Evolutionary conservation across 208 protist genomes (phyloP), one percentile per base, ranked within the genome.

Genomic region (Acanthamoeba triangularis): DNA sequence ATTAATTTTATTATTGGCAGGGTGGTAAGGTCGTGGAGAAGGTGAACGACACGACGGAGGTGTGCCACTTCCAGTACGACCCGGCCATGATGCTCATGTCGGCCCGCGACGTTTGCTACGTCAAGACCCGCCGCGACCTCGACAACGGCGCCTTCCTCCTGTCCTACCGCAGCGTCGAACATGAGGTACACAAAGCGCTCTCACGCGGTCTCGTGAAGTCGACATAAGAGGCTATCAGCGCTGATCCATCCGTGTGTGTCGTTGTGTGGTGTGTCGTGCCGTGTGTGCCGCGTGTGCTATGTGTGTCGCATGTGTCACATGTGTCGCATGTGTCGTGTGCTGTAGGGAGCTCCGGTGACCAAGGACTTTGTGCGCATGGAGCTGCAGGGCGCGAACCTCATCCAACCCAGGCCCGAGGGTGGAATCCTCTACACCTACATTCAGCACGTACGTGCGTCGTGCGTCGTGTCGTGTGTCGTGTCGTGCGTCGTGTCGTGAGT

Each of bases 371-470:
- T 90, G 52, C 47, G 82, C 25, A 67, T 90, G 82, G 82, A 90
- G 44, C 56, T 90, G 8, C 25, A 44, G 56, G 82, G 82, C n/a
- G 82, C 82, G 11, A 30, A 90, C 82, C 82, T 90, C 82, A 90
- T 90, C n/a, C 37, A 90, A 25, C 82, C 82, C n/a, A 28, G 30
- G 25, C 47, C 82, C 16, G 82, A 90, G 25, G 82, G 82, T 37
- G 82, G 56, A 16, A 56, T 90, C 56, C 82, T 90, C 30, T 90
- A 90, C 82, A 90, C 82, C 30, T 90, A 90, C 82, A 90, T 90
- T 28, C 82, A 90, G 35, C 82, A 90, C 35, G 82, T 90, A 61
- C 47, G n/a, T 61, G 6, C 6, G 10, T 1, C 78, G 13, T 59
- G 8, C 47, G 20, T 11, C 56, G 6, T 23, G 25, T 67, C 28